Evolutionary conservation across 2,329 filamentous ascomycete genomes (phyloP).

Genomic region (Didymella lethalis): DNA sequence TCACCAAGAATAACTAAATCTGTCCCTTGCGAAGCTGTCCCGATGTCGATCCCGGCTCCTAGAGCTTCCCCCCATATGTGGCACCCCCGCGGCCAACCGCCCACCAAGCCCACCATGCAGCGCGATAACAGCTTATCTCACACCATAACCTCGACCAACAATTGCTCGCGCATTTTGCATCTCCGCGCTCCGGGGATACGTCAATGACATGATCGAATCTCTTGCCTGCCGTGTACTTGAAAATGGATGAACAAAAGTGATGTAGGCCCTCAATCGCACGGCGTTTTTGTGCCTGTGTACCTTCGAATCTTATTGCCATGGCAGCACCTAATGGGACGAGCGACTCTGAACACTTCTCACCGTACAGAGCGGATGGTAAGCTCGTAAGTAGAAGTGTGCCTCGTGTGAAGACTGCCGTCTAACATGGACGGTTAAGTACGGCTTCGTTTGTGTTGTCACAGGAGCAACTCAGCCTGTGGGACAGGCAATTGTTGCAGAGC

Average conservation of each 20-base stretch:
- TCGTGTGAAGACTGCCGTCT: not conserved
- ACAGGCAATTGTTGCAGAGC: constrained; percentile 65
- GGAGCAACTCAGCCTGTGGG: constrained; percentile 68
- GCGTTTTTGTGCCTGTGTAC: not conserved
- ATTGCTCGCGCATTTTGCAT: constrained; percentile 30
- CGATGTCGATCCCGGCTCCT: not conserved
- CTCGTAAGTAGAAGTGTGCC: constrained; percentile 51
- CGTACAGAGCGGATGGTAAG: constrained; percentile 66
- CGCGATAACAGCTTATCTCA: constrained; percentile 21
- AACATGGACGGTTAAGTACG: constrained; percentile 56
- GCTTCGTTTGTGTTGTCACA: constrained; percentile 71
- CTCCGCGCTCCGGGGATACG: constrained; percentile 51
- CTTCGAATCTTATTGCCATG: constrained; percentile 5
- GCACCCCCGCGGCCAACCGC: constrained; percentile 17
- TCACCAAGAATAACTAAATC: not conserved
- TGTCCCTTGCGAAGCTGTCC: not conserved
- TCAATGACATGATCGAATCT: constrained; percentile 29
- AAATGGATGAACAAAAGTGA: constrained; percentile 21
- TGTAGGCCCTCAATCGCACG: constrained; percentile 45
- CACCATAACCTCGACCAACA: constrained; percentile 16
- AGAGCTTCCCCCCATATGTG: constrained; percentile 2
- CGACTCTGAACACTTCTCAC: constrained; percentile 62
- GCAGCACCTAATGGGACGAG: constrained; percentile 21
- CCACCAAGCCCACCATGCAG: constrained; percentile 8
- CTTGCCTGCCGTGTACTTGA: not conserved